These are phyloP conservation scores for Populus simonii DNA, from an alignment of 345 rosid genomes.

Conservation along the genomic window DNA sequence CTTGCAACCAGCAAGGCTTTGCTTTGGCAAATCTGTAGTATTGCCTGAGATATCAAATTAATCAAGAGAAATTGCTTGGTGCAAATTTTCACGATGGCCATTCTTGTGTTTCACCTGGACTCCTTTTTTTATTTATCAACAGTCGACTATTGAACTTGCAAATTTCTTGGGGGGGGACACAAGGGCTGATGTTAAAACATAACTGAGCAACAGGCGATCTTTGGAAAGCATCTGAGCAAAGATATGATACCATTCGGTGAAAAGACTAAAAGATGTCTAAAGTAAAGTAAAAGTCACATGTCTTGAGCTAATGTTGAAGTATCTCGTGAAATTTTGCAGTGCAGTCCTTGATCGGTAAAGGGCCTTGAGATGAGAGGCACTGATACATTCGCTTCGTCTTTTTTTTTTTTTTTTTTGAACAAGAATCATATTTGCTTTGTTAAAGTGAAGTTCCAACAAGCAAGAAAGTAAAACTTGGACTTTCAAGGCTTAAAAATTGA, in stretches of 20 bases:
- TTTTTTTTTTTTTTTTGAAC: too few relatives aligned
- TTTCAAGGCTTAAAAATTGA: not conserved
- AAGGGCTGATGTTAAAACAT: not conserved
- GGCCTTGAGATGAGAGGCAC: not conserved
- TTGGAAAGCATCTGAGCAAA: not conserved
- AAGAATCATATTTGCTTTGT: not conserved
- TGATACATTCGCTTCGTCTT: too few relatives aligned
- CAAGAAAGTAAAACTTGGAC: not conserved
- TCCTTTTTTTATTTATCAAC: not conserved
- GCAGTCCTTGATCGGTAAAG: not conserved
- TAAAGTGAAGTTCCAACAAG: not conserved
- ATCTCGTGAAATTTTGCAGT: not conserved
- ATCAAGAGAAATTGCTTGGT: not conserved
- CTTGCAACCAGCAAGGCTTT: not conserved
- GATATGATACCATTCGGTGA: constrained; percentile 9
- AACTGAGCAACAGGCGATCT: not conserved
- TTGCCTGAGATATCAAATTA: not conserved
- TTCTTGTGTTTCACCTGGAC: not conserved
- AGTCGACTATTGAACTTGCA: not conserved
- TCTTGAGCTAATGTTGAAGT: not conserved
- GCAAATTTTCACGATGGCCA: not conserved
- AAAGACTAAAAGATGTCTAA: constrained; percentile 3
- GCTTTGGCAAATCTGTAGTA: not conserved
- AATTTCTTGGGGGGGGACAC: not conserved
- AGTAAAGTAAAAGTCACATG: not conserved